Conservation (phyloP, 495 filamentous ascomycete genomes). For the Chaetomidium leptoderma region DNA sequence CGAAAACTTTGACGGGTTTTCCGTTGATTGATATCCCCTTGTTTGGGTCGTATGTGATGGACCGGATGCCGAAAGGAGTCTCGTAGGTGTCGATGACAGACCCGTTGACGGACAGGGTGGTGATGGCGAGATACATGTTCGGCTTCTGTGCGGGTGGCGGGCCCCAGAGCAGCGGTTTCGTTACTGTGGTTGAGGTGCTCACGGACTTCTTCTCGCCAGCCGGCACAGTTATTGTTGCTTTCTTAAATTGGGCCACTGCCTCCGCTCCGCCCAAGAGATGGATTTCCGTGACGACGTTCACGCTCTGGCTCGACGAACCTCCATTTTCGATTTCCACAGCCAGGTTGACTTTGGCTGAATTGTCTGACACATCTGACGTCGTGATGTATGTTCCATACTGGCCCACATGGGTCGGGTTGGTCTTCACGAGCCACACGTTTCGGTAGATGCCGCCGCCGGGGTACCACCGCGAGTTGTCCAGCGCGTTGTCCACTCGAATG, state of each 20-base stretch:
- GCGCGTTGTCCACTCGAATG: constrained; percentile 46
- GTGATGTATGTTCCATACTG: constrained; percentile 46
- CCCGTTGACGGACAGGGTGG: constrained; percentile 26
- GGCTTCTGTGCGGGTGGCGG: constrained; percentile 43
- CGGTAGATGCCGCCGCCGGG: constrained; percentile 50
- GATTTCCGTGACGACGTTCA: not conserved
- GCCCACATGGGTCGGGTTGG: constrained; percentile 39
- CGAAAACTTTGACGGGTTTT: constrained; percentile 36
- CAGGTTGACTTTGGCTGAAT: constrained; percentile 38
- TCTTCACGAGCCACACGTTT: constrained; percentile 48
- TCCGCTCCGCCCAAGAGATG: constrained; percentile 21
- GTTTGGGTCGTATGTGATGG: constrained; percentile 32
- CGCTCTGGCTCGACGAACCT: not conserved
- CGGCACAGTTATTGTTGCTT: constrained; percentile 23
- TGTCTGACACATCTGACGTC: constrained; percentile 34
- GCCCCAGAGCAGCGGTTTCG: constrained; percentile 45
- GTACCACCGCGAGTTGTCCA: constrained; percentile 47
- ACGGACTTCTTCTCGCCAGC: constrained; percentile 30
- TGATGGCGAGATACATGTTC: constrained; percentile 46
- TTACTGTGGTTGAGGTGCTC: constrained; percentile 33
- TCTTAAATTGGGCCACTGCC: constrained; percentile 26
- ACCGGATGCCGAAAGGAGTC: constrained; percentile 47
- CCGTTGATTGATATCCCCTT: constrained; percentile 43
- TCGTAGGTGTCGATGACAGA: constrained; percentile 43
- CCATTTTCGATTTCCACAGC: constrained; percentile 40